These are phyloP conservation scores for Eucalyptus grandis DNA, from an alignment of 345 rosid genomes.

Conservation along the genomic window DNA sequence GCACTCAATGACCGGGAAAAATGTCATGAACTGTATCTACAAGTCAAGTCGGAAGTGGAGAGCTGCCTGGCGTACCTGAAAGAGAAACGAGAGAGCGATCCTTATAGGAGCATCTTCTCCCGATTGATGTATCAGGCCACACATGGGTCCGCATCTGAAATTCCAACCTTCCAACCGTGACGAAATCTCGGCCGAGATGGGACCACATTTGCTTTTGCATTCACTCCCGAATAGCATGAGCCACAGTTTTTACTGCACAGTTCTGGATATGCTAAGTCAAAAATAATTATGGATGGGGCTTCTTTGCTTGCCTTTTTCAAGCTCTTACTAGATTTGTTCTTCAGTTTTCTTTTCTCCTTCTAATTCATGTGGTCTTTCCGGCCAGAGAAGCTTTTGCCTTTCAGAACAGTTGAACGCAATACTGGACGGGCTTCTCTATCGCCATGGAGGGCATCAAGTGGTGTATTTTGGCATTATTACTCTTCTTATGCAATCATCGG, in stretches of 20 bases:
- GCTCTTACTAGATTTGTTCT: not conserved
- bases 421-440: not conserved
- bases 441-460: not conserved
- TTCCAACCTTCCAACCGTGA: constrained; percentile 61
- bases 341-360: not conserved
- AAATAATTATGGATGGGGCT: not conserved
- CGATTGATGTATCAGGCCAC: constrained; percentile 3
- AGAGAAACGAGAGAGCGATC: constrained; percentile 57
- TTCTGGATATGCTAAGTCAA: not conserved
- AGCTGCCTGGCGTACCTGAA: constrained; percentile 39
- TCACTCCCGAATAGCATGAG: not conserved
- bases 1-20: constrained; percentile 42
- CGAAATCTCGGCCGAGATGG: not conserved
- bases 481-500: not conserved
- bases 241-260: not conserved
- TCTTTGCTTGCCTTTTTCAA: not conserved
- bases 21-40: constrained; percentile 47
- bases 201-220: not conserved
- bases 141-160: constrained; percentile 28
- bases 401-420: not conserved
- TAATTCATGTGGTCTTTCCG: not conserved
- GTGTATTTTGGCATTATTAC: not conserved
- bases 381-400: not conserved
- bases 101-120: constrained; percentile 38
- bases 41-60: constrained; percentile 58